phyloP scores from a whole-genome alignment of 2,329 filamentous ascomycete genomes.

The Arthrobotrys megalospora region DNA sequence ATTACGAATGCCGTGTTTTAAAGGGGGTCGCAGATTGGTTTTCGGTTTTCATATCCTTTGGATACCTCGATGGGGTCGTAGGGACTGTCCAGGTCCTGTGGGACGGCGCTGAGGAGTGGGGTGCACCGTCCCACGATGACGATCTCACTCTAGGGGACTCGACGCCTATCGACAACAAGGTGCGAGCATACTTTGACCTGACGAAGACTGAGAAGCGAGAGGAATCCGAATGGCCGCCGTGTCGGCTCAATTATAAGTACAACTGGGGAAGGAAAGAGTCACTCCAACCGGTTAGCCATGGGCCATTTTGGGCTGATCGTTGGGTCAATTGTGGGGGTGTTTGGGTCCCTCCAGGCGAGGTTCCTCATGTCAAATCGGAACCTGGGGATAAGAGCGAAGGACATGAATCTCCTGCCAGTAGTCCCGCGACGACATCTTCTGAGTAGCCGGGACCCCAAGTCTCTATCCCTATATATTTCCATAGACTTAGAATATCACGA shows the following conservation, averaged over 20 bases:
- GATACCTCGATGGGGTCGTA: conserved; percentile 5
- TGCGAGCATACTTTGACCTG: neutral
- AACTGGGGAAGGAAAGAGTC: conserved; percentile 8
- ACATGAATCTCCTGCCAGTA: too few relatives aligned
- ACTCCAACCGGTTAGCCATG: neutral
- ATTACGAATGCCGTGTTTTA: neutral
- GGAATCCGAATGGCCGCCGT: neutral
- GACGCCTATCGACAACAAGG: neutral
- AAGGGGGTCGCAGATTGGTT: neutral
- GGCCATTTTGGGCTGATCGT: neutral
- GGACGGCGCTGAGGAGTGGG: conserved; percentile 22
- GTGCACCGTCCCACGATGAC: neutral
- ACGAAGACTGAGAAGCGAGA: neutral
- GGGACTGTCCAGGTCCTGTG: conserved; percentile 1
- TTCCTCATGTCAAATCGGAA: neutral
- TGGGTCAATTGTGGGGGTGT: neutral
- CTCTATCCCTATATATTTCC: too few relatives aligned
- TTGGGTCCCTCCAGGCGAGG: neutral
- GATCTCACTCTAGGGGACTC: neutral
- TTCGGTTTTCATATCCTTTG: neutral
- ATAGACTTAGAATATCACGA: too few relatives aligned
- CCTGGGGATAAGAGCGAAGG: too few relatives aligned
- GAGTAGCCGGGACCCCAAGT: too few relatives aligned
- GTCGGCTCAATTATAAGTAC: neutral
- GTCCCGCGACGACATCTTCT: too few relatives aligned